Conservation (phyloP, 176 grass and related monocot genomes). For the Puya raimondii region DNA sequence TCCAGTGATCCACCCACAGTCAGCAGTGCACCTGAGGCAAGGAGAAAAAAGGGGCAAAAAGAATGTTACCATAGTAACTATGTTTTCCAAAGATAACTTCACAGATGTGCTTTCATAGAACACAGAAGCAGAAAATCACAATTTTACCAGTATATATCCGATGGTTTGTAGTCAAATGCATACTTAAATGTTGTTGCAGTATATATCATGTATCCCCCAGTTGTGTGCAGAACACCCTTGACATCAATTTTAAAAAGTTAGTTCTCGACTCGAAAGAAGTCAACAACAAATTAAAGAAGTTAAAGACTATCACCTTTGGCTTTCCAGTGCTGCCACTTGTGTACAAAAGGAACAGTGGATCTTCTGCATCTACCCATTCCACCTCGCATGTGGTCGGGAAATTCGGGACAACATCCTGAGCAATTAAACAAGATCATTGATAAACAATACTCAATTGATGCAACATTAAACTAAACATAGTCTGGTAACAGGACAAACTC, state of each 20-base stretch:
- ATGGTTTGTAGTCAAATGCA: conserved; percentile 92
- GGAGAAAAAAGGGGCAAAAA: conserved; percentile 18
- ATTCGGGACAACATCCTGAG: conserved; percentile 69
- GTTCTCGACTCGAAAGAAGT: conserved; percentile 7
- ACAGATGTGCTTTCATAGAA: neutral
- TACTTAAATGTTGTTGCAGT: conserved; percentile 92
- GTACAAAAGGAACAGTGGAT: conserved; percentile 94
- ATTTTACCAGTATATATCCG: conserved; percentile 78
- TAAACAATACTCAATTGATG: neutral
- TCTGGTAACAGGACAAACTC: neutral
- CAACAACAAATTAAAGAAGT: neutral
- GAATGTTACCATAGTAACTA: neutral
- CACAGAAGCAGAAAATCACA: neutral
- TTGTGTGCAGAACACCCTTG: conserved; percentile 96
- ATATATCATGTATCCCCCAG: conserved; percentile 96
- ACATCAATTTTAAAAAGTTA: conserved; percentile 14
- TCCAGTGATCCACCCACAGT: conserved; percentile 99
- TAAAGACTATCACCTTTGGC: conserved; percentile 51
- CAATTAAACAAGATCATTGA: neutral
- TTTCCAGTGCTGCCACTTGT: conserved; percentile 98
- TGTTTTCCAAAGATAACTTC: neutral
- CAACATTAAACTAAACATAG: neutral
- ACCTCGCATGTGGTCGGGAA: conserved; percentile 72
- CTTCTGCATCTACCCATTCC: conserved; percentile 98
- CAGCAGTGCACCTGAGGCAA: conserved; percentile 86